A percentile compares a stretch with the other conserved stretches of the same genome.
Conservation (phyloP, 768 basidiomycete genomes). For the Tubosaeta sp. region DNA sequence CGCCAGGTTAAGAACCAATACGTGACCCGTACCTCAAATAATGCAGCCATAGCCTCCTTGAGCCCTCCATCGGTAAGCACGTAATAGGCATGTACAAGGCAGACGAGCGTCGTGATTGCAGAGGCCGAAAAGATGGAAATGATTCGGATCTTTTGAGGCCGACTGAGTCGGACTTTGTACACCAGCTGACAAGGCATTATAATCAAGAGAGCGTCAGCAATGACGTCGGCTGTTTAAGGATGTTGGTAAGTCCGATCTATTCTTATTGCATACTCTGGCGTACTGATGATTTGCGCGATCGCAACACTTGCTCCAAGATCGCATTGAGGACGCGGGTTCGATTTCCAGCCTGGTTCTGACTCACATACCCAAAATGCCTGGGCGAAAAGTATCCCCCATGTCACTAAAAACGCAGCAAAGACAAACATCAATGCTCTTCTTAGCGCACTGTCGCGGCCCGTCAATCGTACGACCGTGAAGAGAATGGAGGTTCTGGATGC, state of each 20-base stretch:
- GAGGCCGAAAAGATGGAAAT: slow-evolving; percentile 5
- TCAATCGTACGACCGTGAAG: slow-evolving; percentile 3
- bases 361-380: slow-evolving; percentile 5
- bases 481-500: slow-evolving; percentile 3
- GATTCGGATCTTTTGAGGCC: slow-evolving; percentile 1
- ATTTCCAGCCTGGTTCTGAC: slow-evolving; percentile 3
- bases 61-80: not conserved
- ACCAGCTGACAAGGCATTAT: not conserved
- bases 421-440: not conserved
- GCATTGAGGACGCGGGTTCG: not conserved
- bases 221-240: slow-evolving; percentile 1
- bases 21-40: not conserved
- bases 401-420: not conserved
- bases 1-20: not conserved
- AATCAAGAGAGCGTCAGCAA: slow-evolving; percentile 1
- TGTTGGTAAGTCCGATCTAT: not conserved
- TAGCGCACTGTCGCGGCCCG: not conserved
- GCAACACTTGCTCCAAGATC: not conserved
- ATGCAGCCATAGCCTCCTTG: not conserved
- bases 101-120: slow-evolving; percentile 3
- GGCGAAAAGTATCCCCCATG: slow-evolving; percentile 4
- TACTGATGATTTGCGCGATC: slow-evolving; percentile 1
- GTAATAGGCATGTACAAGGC: not conserved
- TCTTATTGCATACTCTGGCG: not conserved
- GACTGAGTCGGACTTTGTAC: not conserved